phyloP scores from a whole-genome alignment of 1,284 basidiomycete species.

The Gastroboletus turbinatus region DNA sequence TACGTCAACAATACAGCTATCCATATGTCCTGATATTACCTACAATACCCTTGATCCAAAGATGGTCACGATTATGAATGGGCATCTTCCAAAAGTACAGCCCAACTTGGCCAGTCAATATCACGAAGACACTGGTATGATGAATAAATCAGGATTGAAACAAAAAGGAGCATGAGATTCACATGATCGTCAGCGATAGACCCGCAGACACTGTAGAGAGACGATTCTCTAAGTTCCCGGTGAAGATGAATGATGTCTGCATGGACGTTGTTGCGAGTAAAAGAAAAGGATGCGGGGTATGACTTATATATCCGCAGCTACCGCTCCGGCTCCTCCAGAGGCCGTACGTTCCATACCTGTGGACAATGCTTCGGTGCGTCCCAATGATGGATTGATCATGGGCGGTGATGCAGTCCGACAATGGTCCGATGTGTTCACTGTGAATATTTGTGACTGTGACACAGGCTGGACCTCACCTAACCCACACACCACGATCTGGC shows the following conservation, averaged over 20 bases:
- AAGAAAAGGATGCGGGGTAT: not conserved
- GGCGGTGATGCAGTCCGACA: not conserved
- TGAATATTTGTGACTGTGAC: not conserved
- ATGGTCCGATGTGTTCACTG: not conserved
- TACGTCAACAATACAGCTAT: not conserved
- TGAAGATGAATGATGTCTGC: not conserved
- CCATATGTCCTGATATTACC: not conserved
- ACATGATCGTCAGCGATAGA: conserved; percentile 19
- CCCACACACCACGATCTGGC: not conserved
- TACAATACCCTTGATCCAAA: conserved; percentile 26
- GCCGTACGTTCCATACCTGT: conserved; percentile 4
- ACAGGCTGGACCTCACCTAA: not conserved
- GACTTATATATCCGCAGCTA: conserved; percentile 15
- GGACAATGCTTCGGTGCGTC: not conserved
- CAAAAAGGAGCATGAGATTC: not conserved
- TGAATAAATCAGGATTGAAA: not conserved
- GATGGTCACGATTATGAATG: conserved; percentile 16
- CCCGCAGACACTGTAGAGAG: conserved; percentile 12
- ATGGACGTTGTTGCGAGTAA: conserved; percentile 7
- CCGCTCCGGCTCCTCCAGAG: not conserved
- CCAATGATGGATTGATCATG: not conserved
- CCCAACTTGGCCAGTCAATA: conserved; percentile 26
- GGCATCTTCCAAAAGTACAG: conserved; percentile 22
- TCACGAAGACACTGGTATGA: conserved; percentile 13
- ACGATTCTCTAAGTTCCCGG: conserved; percentile 4